Evolutionary conservation across 495 filamentous ascomycete species (phyloP), one percentile per base, ranked within the genome.

Genomic region (Aspergillus campestris): DNA sequence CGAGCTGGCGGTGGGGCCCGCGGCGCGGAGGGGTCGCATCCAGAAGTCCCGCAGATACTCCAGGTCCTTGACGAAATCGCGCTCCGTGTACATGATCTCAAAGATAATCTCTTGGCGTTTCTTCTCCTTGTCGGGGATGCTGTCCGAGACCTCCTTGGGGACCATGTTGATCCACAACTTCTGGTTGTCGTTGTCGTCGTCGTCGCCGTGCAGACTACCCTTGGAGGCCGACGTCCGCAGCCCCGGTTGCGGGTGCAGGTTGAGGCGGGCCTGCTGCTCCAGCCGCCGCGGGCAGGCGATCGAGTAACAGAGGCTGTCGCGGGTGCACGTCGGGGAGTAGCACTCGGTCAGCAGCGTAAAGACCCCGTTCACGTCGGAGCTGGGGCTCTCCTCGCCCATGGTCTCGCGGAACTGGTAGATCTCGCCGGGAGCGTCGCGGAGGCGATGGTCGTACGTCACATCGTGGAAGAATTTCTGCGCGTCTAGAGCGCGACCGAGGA

Each of bases 381-480:
- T 80, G 35, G 80, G 74, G 6, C 78, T 70, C 39, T 96, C 91
- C 51, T 97, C 91, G 60, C 87, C 80, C 56, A 96, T 73, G 8
- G 86, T 94, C 62, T 96, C 91, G 47, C 86, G 82, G 64, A 99
- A 99, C 60, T 96, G 90, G 64, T 96, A 99, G 52, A 99, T 83
- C 61, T 99, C 94, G 35, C 78, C 80, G 8, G 79, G 71, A 6
- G 89, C 91, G 68, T 99, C 94, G 55, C 94, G 82, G 44, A 99
- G 70, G 38, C 94, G 80, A 60, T 99, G 94, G 49, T 95, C 90
- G 63, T 99, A 99, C 4, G 90, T 95, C 34, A 97, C 94, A 77
- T 99, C 94, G 63, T 97, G 94, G 61, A 99, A 99, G 64, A 97
- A 96, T 63, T 97, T 99, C 65, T 99, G 94, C 34, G 94, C 94